phyloP scores from a whole-genome alignment of 441 rosid genomes.

The Viola pubescens region DNA sequence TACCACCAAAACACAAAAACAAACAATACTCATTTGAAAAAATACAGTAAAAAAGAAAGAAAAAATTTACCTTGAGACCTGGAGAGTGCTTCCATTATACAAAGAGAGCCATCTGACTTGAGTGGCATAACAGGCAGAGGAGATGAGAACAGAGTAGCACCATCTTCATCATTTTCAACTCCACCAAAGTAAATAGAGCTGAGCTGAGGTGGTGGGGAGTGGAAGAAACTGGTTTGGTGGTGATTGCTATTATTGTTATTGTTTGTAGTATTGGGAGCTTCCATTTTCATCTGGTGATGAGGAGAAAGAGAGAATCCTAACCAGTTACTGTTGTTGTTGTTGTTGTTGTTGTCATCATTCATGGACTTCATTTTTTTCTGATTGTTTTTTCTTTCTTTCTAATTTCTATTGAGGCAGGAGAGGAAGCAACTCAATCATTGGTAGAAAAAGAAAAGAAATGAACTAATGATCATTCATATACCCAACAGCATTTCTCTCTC shows the following conservation, averaged over 20 bases:
- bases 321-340: constrained; percentile 39
- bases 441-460: constrained; percentile 23
- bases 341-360: constrained; percentile 32
- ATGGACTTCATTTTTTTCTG: constrained; percentile 50
- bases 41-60: neutral
- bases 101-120: constrained; percentile 94
- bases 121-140: constrained; percentile 76
- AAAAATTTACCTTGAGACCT: constrained; percentile 37
- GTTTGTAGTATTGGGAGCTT: constrained; percentile 26
- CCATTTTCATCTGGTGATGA: constrained; percentile 72
- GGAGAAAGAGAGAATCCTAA: constrained; percentile 78
- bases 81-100: constrained; percentile 81
- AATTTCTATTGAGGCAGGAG: neutral
- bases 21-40: constrained; percentile 11
- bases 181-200: constrained; percentile 50
- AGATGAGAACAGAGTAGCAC: constrained; percentile 37
- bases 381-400: constrained; percentile 10
- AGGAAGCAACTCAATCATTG: constrained; percentile 56
- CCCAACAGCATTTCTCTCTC: neutral
- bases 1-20: neutral
- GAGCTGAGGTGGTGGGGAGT: constrained; percentile 28
- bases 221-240: constrained; percentile 29
- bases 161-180: constrained; percentile 30
- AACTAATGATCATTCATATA: constrained; percentile 27
- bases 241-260: constrained; percentile 20